Evolutionary conservation across 306 rosid species (phyloP).

Genomic region (Arachis stenosperma): DNA sequence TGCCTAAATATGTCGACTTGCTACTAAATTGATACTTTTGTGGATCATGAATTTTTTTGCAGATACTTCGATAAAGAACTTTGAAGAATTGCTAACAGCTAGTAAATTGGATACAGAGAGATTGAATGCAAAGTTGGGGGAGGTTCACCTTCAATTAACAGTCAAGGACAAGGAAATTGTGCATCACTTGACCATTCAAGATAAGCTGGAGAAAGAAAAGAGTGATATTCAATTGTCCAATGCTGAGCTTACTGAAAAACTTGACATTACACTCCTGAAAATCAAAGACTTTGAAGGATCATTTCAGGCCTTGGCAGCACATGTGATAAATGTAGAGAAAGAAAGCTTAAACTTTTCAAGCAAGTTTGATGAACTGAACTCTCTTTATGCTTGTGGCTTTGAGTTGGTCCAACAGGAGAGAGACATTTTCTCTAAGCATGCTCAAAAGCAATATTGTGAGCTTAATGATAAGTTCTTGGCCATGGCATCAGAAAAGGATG

Average conservation of each 20-base stretch:
- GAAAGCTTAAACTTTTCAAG: constrained; percentile 60
- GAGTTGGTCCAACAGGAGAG: constrained; percentile 68
- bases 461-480: constrained; percentile 58
- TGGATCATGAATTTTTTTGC: constrained; percentile 46
- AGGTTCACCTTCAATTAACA: constrained; percentile 58
- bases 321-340: constrained; percentile 65
- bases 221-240: constrained; percentile 58
- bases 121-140: constrained; percentile 65
- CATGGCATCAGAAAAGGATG: constrained; percentile 60
- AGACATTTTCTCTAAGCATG: constrained; percentile 57
- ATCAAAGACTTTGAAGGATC: constrained; percentile 61
- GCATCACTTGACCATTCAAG: constrained; percentile 47
- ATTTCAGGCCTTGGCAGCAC: constrained; percentile 54
- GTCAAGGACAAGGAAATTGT: constrained; percentile 68
- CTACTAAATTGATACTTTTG: constrained; percentile 31
- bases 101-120: constrained; percentile 62
- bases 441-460: constrained; percentile 60
- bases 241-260: constrained; percentile 56
- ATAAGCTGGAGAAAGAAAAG: constrained; percentile 64
- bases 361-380: constrained; percentile 70
- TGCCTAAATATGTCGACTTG: constrained; percentile 16
- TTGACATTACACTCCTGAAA: constrained; percentile 61
- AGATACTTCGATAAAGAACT: constrained; percentile 67
- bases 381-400: constrained; percentile 66
- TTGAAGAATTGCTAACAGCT: constrained; percentile 61